Conservation (phyloP, 345 rosid genomes). For the Pugionium cornutum region DNA sequence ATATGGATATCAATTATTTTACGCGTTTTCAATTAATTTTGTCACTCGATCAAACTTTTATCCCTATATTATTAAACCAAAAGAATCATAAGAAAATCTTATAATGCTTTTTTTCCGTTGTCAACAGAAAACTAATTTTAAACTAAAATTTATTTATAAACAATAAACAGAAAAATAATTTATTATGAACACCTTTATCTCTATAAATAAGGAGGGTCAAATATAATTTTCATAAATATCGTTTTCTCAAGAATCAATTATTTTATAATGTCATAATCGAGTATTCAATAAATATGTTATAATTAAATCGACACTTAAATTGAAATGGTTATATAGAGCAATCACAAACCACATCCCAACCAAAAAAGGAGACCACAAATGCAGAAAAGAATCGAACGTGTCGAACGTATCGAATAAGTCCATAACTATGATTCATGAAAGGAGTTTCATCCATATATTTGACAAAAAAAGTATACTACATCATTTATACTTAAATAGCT, state of each 20-base stretch:
- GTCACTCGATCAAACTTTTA: background rate
- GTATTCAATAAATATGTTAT: no score
- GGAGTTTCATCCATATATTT: background rate
- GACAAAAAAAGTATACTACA: no score
- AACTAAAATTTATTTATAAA: no score
- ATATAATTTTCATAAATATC: no score
- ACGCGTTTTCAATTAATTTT: conserved; percentile 11
- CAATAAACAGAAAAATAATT: no score
- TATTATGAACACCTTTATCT: no score
- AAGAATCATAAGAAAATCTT: background rate
- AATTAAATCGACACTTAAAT: background rate
- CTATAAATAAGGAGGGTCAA: no score
- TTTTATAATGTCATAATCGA: background rate
- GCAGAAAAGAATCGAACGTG: conserved; percentile 23
- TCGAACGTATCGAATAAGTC: conserved; percentile 26
- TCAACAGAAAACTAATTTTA: background rate
- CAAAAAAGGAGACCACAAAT: conserved; percentile 20
- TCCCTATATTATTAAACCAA: background rate
- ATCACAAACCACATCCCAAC: conserved; percentile 16
- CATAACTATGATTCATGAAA: conserved; percentile 13
- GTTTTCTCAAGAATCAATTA: background rate
- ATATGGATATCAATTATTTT: background rate
- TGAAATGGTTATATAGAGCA: background rate
- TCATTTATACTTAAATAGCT: no score
- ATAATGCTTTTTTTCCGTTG: background rate